phyloP scores from a whole-genome alignment of 257 asterid species.

The Solanum peruvianum region DNA sequence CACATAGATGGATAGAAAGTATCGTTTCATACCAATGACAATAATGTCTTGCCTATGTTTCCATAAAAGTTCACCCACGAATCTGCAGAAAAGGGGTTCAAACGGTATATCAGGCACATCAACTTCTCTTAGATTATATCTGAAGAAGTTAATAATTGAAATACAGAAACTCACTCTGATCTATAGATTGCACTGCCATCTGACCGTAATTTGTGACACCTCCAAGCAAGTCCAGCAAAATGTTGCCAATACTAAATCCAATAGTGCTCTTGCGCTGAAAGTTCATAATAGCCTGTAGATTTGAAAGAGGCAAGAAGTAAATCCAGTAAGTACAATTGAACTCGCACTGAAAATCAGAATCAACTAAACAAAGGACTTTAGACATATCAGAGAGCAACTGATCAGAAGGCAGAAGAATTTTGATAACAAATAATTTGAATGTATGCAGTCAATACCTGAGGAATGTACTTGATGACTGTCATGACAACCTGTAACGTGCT shows the following conservation, averaged over 20 bases:
- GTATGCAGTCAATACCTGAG: slow-evolving; percentile 49
- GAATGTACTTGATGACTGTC: slow-evolving; percentile 87
- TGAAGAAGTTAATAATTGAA: not conserved
- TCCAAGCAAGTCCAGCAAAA: slow-evolving; percentile 79
- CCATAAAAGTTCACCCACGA: slow-evolving; percentile 92
- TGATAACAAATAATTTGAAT: not conserved
- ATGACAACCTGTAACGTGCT: slow-evolving; percentile 78
- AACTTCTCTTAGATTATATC: not conserved
- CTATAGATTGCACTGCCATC: slow-evolving; percentile 83
- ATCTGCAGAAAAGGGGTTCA: slow-evolving; percentile 23
- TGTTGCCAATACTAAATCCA: slow-evolving; percentile 93
- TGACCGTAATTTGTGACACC: slow-evolving; percentile 69
- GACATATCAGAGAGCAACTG: not conserved
- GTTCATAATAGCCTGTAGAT: slow-evolving; percentile 53
- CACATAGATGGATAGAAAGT: not conserved
- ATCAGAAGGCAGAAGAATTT: not conserved
- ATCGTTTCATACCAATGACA: slow-evolving; percentile 58
- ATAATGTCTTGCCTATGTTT: slow-evolving; percentile 83
- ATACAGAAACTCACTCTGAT: slow-evolving; percentile 56
- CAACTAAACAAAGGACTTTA: not conserved
- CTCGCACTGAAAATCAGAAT: not conserved
- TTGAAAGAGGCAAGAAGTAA: not conserved
- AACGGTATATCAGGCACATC: not conserved
- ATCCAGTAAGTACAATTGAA: not conserved
- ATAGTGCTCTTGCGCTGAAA: slow-evolving; percentile 76